Evolutionary conservation across 352 stramenopile genomes (phyloP), one percentile per base, ranked within the genome.

Genomic region (Globisporangium solare): DNA sequence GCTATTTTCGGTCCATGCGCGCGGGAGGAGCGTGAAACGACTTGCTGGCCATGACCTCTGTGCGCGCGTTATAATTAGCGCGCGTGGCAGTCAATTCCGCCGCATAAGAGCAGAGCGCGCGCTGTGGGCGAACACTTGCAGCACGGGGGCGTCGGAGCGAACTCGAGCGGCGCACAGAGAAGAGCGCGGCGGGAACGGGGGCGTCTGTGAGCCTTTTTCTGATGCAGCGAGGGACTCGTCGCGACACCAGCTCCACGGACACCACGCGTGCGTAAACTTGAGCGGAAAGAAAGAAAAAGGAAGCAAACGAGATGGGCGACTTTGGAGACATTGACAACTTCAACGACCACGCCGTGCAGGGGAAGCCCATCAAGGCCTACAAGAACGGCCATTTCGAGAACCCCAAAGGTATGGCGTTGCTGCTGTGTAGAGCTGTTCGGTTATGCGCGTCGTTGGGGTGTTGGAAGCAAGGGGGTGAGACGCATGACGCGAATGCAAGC

Each of bases 301-400:
- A 17, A 39, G 3, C 48, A 8, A 53, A 70, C 41, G 8, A 88
- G 8, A 88, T 87, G 80, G 80, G 56, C 54, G 77, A 90, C 67
- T 88, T 89, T 67, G 78, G 77, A 52, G 77, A 87, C 62, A 86
- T 90, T 48, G 80, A 90, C 63, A 72, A 86, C 70, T 90, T 90
- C 55, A 88, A 76, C 61, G 79, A 90, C 67, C 77, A 88, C 68
- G 79, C 79, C 51, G 79, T 86, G 54, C 77, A 88, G 60, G 79
- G 79, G 21, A 87, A 87, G 54, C 79, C 75, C 56, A 90, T 90
- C 60, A 86, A 85, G 47, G 79, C 79, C 40, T 90, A 88, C 64
- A 86, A 79, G 64, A 90, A 90, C 54, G 79, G 79, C 17, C 75
- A 86, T 64, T 90, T 90, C 46, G 79, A 87, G 45, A 84, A 88